Conservation (phyloP, 2,329 filamentous ascomycete species). For the Thermoascus crustaceus region DNA sequence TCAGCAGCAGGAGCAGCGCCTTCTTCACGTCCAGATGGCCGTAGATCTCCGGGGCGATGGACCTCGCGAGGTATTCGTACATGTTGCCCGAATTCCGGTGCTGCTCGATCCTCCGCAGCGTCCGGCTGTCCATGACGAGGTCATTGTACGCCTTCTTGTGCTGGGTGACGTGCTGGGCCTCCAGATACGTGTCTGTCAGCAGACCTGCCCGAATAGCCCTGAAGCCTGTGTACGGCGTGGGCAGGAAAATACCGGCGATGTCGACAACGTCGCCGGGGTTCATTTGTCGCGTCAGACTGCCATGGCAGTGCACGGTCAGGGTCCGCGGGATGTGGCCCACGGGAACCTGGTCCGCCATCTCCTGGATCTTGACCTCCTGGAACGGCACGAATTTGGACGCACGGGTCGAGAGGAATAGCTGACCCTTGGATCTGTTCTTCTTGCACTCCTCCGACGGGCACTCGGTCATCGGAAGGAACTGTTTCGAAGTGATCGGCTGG, state of each 20-base stretch:
- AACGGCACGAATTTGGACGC: slow-evolving; percentile 96
- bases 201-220: slow-evolving; percentile 92
- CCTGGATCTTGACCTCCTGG: slow-evolving; percentile 97
- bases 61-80: slow-evolving; percentile 91
- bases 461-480: slow-evolving; percentile 76
- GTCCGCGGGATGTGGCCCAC: slow-evolving; percentile 94
- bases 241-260: slow-evolving; percentile 89
- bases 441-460: slow-evolving; percentile 89
- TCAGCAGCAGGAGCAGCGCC: slow-evolving; percentile 85
- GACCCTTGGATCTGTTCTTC: slow-evolving; percentile 83
- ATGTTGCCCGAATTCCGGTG: slow-evolving; percentile 80
- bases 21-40: slow-evolving; percentile 98
- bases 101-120: slow-evolving; percentile 76
- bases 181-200: slow-evolving; percentile 93
- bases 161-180: slow-evolving; percentile 86
- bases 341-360: slow-evolving; percentile 97
- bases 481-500: slow-evolving; percentile 85
- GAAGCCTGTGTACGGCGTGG: slow-evolving; percentile 98
- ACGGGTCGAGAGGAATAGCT: slow-evolving; percentile 87
- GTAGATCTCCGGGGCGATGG: slow-evolving; percentile 95
- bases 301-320: slow-evolving; percentile 82
- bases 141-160: slow-evolving; percentile 98
- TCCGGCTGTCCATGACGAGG: slow-evolving; percentile 70
- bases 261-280: slow-evolving; percentile 94
- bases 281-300: slow-evolving; percentile 73